Base-by-base conservation (phyloP, 225 moss, liverwort and hornwort species). In the Anthoceros angustus region DNA sequence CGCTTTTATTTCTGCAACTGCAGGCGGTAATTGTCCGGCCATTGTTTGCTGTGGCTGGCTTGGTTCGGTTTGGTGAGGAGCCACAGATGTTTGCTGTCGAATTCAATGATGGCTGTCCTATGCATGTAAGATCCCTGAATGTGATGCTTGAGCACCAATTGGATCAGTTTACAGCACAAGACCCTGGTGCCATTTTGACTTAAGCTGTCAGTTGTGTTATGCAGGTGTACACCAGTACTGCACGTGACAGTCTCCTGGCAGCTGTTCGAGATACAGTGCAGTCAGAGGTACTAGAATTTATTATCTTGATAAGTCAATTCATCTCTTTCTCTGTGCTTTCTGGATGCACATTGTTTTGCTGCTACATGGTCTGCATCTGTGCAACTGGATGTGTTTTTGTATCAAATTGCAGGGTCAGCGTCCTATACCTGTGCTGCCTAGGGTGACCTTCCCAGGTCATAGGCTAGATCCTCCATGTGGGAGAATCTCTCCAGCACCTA, bases 1-100 rank as follows among this genome's bases (percentile, higher is more conserved):
- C 55, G 23, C n/a, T 55, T 11, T 20, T 20, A 73, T 48, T 72
- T 70, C 71, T 78, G 69, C 45, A 49, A 60, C 68, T 84, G 41
- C 92, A 92, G 92, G 92, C 92, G 63, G 86, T 92, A 62, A 92
- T 88, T 68, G 85, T 88, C 62, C 92, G 92, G 70, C 88, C 92
- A 83, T 80, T 92, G 77, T 88, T 86, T 70, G 84, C 92, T 64
- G 84, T 92, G 61, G 76, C 80, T 68, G 86, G 74, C 39, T 74
- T 92, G 39, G 83, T 92, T 70, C 86, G 92, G 41, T 92, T 92
- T 79, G 92, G 86, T 42, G 92, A 92, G 77, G 92, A 92, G 75
- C 92, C 92, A 50, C 92, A 92, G 78, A 85, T 92, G 88, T 92
- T 92, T 69, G 92, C 92, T 23, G 75, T 92, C 25, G 88, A 92